Evolutionary conservation across 345 rosid genomes (phyloP), one percentile per base, ranked within the genome.

Genomic region (Corchorus olitorius): DNA sequence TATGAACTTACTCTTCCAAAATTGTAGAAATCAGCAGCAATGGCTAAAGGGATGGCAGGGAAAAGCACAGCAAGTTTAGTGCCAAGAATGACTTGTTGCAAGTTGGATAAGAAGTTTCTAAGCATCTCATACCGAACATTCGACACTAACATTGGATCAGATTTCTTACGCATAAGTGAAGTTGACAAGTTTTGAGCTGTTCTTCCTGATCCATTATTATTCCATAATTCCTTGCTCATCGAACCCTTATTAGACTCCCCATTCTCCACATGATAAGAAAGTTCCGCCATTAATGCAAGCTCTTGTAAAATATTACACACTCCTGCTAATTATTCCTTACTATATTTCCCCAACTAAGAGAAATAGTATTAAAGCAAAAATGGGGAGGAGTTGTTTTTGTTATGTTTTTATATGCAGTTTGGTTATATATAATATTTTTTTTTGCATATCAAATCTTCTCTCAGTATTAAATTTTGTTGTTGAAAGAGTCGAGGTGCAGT

Each of bases 1-100:
- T 27, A 27, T 39, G 43, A 39, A 39, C 83, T 76, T 81, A 86
- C 91, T 65, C 88, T 72, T 33, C 86, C 89, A 56, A 84, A 84
- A 20, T 74, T 67, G 39, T 83, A 80, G 45, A 80, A 46, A 53
- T 84, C 84, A 6, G 91, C 89, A 61, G 37, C 76, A 35, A 88
- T 75, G 19, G 91, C 89, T 0, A 88, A 81, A 59, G 89, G 88
- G 58, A 88, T 73, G 45, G 91, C 87, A 4, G 89, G 89, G 80
- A 86, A 88, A 74, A 86, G 91, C 52, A 88, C 37, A 41, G 83
- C 88, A 4, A 88, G 83, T 75, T 84, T 86, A 15, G 91, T 88
- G 2, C 89, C 89, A 12, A 88, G 81, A 65, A 86, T 22, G 14
- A 88, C 91, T 53, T 81, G 75, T 45, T 80, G 85, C 67, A 88